These are phyloP conservation scores for Verticillium isaacii DNA, from an alignment of 2,329 filamentous ascomycete species.

Conservation along the genomic window DNA sequence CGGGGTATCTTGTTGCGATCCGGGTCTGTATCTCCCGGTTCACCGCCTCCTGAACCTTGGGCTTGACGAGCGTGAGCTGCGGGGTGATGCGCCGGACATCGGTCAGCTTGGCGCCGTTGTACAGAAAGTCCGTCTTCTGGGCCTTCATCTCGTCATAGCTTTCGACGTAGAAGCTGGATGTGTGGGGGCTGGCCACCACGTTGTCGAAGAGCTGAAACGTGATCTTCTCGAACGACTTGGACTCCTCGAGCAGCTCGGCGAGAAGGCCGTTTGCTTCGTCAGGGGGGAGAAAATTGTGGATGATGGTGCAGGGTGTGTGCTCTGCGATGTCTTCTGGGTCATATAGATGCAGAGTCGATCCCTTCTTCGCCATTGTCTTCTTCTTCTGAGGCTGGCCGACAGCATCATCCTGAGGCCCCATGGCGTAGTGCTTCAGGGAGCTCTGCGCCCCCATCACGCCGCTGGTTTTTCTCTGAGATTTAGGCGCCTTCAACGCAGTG, in stretches of 20 bases:
- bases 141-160: constrained; percentile 61
- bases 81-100: constrained; percentile 75
- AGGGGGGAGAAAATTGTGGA: constrained; percentile 80
- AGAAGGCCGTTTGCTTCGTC: constrained; percentile 71
- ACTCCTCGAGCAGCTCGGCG: constrained; percentile 69
- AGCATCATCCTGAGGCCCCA: constrained; percentile 5
- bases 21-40: constrained; percentile 71
- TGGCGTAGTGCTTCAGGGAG: constrained; percentile 53
- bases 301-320: constrained; percentile 84
- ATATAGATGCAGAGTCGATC: constrained; percentile 79
- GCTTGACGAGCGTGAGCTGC: constrained; percentile 65
- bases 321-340: constrained; percentile 74
- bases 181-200: constrained; percentile 80
- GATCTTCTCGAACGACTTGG: constrained; percentile 62
- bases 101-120: constrained; percentile 72
- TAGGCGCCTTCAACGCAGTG: constrained; percentile 40
- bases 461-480: constrained; percentile 26
- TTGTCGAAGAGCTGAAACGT: constrained; percentile 86
- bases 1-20: constrained; percentile 63
- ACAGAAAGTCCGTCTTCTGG: constrained; percentile 77
- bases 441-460: constrained; percentile 52
- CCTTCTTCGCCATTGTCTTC: constrained; percentile 64
- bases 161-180: constrained; percentile 77
- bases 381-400: constrained; percentile 30
- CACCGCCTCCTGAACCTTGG: constrained; percentile 67